phyloP scores from a whole-genome alignment of 2,329 filamentous ascomycete species.

The Akanthomyces lecanii region DNA sequence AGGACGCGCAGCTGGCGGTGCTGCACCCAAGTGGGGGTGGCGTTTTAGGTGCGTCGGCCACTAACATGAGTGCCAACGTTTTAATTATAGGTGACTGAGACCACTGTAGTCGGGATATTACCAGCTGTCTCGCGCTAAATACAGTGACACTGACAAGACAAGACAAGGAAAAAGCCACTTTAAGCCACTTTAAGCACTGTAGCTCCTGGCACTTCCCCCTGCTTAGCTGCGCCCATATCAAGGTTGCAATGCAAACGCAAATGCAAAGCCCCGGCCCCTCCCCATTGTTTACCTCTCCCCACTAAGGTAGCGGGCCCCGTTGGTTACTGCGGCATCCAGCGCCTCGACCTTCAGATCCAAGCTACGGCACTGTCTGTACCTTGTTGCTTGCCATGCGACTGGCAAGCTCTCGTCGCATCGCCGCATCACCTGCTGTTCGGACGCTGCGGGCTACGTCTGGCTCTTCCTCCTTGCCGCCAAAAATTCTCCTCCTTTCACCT shows the following conservation, averaged over 20 bases:
- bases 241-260: not conserved
- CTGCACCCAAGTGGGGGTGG: conserved; percentile 6
- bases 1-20: not conserved
- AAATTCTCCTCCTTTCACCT: conserved; percentile 4
- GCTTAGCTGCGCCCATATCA: not conserved
- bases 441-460: not conserved
- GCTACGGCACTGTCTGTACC: no score
- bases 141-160: not conserved
- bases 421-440: conserved; percentile 5
- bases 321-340: conserved; percentile 19
- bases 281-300: conserved; percentile 13
- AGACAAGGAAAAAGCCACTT: not conserved
- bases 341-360: conserved; percentile 10
- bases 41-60: not conserved
- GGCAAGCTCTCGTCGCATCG: conserved; percentile 12
- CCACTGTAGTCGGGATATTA: not conserved
- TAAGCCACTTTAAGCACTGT: not conserved
- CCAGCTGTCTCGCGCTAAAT: not conserved
- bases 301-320: conserved; percentile 7
- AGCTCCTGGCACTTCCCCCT: not conserved
- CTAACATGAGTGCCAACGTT: not conserved
- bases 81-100: not conserved
- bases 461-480: not conserved
- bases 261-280: not conserved
- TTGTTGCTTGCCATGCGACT: not conserved